A percentile compares a stretch with the other conserved stretches of the same genome.
phyloP scores from a whole-genome alignment of 2,329 filamentous ascomycete species.

The Aschersonia sp. region DNA sequence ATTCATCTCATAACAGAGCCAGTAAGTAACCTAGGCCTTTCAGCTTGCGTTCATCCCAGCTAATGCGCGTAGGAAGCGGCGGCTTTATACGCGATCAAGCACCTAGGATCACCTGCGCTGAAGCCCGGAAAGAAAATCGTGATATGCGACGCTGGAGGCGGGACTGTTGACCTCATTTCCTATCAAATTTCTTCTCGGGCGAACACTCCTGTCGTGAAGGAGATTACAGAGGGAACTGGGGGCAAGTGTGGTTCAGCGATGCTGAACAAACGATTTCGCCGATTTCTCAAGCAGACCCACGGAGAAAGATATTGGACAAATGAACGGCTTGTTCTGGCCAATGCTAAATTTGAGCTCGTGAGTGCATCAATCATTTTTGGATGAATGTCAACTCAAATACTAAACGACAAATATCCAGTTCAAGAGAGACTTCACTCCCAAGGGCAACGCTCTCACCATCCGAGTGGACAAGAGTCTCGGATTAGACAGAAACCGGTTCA shows the following conservation, averaged over 20 bases:
- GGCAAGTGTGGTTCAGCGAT: slow-evolving; percentile 34
- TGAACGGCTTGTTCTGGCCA: slow-evolving; percentile 22
- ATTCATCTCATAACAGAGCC: slow-evolving; percentile 36
- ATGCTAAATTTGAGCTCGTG: slow-evolving; percentile 27
- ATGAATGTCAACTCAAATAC: background rate
- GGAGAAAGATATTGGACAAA: slow-evolving; percentile 27
- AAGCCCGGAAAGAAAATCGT: slow-evolving; percentile 32
- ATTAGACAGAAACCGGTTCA: slow-evolving; percentile 15
- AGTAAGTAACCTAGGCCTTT: slow-evolving; percentile 9
- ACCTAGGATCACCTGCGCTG: slow-evolving; percentile 24
- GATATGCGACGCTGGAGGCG: slow-evolving; percentile 39
- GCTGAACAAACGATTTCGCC: slow-evolving; percentile 31
- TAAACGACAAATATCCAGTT: slow-evolving; percentile 9
- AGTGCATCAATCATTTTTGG: slow-evolving; percentile 3
- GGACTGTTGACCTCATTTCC: slow-evolving; percentile 38
- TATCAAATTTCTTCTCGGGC: slow-evolving; percentile 28
- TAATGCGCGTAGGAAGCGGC: slow-evolving; percentile 27
- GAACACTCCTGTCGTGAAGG: slow-evolving; percentile 28
- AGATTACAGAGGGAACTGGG: slow-evolving; percentile 33
- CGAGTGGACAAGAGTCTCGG: slow-evolving; percentile 18
- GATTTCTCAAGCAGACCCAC: slow-evolving; percentile 27
- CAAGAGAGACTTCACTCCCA: slow-evolving; percentile 22
- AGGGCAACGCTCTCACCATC: slow-evolving; percentile 21
- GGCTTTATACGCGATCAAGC: slow-evolving; percentile 31
- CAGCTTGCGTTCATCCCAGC: background rate